phyloP scores from a whole-genome alignment of 306 rosid species.

The Lathyrus aphaca region DNA sequence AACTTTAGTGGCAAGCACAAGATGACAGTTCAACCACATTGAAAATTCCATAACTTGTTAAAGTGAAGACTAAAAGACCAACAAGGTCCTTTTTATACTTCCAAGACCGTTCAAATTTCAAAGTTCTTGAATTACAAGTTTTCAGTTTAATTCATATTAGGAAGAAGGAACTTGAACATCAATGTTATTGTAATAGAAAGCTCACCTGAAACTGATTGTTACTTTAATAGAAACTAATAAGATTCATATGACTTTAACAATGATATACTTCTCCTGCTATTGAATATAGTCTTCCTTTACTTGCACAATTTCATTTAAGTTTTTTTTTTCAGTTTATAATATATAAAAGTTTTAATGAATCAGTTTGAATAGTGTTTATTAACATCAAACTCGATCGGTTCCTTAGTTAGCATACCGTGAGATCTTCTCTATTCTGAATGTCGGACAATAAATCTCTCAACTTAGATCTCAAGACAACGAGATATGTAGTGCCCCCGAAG shows the following conservation, averaged over 20 bases:
- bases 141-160: background rate
- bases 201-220: conserved; percentile 40
- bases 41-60: conserved; percentile 47
- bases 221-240: conserved; percentile 7
- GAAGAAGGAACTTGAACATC: background rate
- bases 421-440: no score
- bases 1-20: conserved; percentile 40
- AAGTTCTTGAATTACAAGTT: conserved; percentile 42
- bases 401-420: no score
- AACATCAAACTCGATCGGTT: no score
- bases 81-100: conserved; percentile 28
- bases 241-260: conserved; percentile 20
- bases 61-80: conserved; percentile 24
- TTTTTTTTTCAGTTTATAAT: no score
- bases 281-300: background rate
- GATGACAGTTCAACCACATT: conserved; percentile 47
- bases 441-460: no score
- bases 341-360: no score
- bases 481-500: no score
- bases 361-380: no score
- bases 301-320: no score
- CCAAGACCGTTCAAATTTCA: conserved; percentile 39
- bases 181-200: conserved; percentile 37
- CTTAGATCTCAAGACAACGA: no score
- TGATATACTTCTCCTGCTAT: conserved; percentile 32